Percentiles rank a stretch among this genome's conserved stretches.
phyloP scores from a whole-genome alignment of 257 asterid species.

The Nicotiana attenuata region DNA sequence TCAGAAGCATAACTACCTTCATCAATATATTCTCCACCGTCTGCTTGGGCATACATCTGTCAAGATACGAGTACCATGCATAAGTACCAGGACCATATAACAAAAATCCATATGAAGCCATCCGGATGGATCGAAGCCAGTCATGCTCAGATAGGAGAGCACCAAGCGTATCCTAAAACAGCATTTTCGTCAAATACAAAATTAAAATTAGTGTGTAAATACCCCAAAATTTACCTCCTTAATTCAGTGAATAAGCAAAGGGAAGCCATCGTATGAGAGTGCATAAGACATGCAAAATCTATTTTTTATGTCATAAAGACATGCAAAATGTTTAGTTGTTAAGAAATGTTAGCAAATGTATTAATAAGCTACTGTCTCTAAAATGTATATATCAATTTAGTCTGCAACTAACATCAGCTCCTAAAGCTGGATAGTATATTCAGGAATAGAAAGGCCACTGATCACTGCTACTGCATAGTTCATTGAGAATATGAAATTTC shows the following conservation, averaged over 20 bases:
- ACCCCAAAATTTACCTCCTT: neutral
- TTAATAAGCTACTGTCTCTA: neutral
- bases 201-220: neutral
- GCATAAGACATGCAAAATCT: neutral
- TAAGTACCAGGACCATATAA: constrained; percentile 91
- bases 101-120: constrained; percentile 83
- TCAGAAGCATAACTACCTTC: constrained; percentile 41
- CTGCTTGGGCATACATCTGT: constrained; percentile 68
- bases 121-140: constrained; percentile 74
- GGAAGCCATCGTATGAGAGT: neutral
- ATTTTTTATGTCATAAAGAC: neutral
- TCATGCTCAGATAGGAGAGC: constrained; percentile 58
- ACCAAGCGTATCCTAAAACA: constrained; percentile 43
- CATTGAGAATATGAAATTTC: neutral
- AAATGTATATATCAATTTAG: neutral
- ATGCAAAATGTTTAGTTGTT: constrained; percentile 1
- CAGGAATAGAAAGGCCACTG: neutral
- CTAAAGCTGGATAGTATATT: neutral
- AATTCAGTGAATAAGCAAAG: neutral
- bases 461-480: neutral
- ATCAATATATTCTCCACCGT: constrained; percentile 45
- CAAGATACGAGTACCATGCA: constrained; percentile 86
- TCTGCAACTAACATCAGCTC: neutral
- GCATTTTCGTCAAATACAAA: neutral
- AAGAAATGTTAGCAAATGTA: neutral